Conservation (phyloP, 2,329 filamentous ascomycete genomes). For the Neonectria faginata region DNA sequence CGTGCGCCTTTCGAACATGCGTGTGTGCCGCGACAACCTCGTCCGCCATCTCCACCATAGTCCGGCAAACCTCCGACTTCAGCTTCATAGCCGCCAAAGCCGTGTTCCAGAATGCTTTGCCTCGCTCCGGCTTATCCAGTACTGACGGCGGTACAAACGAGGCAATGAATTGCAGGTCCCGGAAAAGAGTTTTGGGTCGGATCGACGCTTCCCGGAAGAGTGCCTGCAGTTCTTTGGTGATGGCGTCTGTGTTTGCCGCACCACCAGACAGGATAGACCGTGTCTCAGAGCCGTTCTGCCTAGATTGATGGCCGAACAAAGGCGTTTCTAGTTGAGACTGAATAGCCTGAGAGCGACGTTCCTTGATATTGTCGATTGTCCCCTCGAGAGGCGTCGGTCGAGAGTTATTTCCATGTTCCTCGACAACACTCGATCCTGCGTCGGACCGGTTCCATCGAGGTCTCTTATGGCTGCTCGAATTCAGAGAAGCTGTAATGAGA, state of each 20-base stretch:
- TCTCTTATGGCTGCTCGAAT: constrained; percentile 50
- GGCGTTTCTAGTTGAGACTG: constrained; percentile 47
- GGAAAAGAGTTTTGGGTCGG: constrained; percentile 83
- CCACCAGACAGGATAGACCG: constrained; percentile 62
- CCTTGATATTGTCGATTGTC: constrained; percentile 76
- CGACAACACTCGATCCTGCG: constrained; percentile 49
- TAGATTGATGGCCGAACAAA: constrained; percentile 50
- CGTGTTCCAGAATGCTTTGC: constrained; percentile 90
- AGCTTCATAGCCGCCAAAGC: constrained; percentile 88
- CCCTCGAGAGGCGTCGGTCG: constrained; percentile 69
- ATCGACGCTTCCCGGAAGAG: constrained; percentile 76
- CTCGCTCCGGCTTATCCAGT: constrained; percentile 71
- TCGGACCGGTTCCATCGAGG: constrained; percentile 53
- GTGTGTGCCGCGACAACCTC: constrained; percentile 71
- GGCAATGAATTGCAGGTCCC: constrained; percentile 81
- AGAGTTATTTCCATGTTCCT: constrained; percentile 49
- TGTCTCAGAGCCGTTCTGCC: constrained; percentile 60
- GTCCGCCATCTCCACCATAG: constrained; percentile 75
- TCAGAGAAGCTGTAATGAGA: constrained; percentile 80
- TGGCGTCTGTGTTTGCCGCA: constrained; percentile 69
- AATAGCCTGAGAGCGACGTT: constrained; percentile 69
- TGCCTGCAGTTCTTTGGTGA: constrained; percentile 74
- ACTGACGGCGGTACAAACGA: constrained; percentile 71
- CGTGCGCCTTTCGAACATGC: constrained; percentile 65
- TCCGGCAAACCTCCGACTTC: constrained; percentile 87